Conservation (phyloP, 2,329 filamentous ascomycete species). For the Ceratocystis cacaofunesta region DNA sequence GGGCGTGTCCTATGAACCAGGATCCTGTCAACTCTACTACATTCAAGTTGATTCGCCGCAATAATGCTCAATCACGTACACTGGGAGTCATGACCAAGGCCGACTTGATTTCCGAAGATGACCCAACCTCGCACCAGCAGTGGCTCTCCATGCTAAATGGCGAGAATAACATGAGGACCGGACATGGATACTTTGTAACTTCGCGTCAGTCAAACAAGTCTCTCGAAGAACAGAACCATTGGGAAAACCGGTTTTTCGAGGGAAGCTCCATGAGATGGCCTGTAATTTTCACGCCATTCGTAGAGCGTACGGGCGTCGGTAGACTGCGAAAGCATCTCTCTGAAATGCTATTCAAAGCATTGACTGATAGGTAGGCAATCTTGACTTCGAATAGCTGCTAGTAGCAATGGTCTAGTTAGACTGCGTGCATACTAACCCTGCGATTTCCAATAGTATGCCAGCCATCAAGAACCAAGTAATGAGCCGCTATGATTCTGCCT, state of each 20-base stretch:
- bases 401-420: background rate
- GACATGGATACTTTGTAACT: constrained; percentile 66
- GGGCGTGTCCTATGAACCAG: constrained; percentile 61
- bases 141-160: constrained; percentile 51
- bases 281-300: constrained; percentile 31
- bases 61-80: constrained; percentile 43
- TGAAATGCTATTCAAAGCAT: constrained; percentile 37
- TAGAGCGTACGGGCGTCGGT: constrained; percentile 38
- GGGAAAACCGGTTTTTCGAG: constrained; percentile 40
- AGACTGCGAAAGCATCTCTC: constrained; percentile 39
- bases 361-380: constrained; percentile 33
- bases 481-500: constrained; percentile 35
- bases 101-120: constrained; percentile 46
- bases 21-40: constrained; percentile 65
- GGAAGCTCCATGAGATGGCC: constrained; percentile 33
- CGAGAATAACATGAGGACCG: constrained; percentile 38
- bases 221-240: constrained; percentile 36
- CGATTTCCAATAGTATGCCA: constrained; percentile 28
- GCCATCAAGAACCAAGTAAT: constrained; percentile 40
- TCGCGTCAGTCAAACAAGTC: constrained; percentile 46
- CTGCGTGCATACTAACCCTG: background rate
- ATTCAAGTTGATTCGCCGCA: constrained; percentile 44
- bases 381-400: background rate
- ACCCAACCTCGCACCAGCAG: constrained; percentile 33
- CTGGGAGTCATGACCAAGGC: constrained; percentile 76